A percentile compares a stretch with the other conserved stretches of the same genome.
Evolutionary conservation across 129 eudicot genomes (phyloP).

Genomic region (Flaveria linearis): DNA sequence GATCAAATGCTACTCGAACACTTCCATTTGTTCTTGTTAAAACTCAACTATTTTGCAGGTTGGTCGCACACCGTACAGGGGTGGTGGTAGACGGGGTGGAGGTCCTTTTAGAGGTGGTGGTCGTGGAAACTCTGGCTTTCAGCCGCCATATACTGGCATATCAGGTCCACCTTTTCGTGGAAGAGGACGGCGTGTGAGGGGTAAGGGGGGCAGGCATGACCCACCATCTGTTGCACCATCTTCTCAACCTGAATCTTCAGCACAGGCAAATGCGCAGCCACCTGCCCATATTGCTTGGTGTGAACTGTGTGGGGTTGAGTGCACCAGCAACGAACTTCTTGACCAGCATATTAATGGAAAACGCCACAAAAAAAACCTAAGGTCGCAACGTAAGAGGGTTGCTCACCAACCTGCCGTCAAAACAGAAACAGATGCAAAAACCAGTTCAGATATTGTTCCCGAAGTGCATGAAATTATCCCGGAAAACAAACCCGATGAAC

Average conservation of each 20-base stretch:
- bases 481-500: constrained; percentile 27
- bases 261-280: constrained; percentile 25
- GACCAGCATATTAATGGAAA: constrained; percentile 54
- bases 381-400: constrained; percentile 19
- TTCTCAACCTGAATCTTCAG: constrained; percentile 38
- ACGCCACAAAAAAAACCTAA: constrained; percentile 48
- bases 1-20: neutral
- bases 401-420: constrained; percentile 19
- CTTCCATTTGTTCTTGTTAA: constrained; percentile 6
- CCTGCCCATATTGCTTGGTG: constrained; percentile 43
- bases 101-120: constrained; percentile 41
- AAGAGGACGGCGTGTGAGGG: constrained; percentile 44
- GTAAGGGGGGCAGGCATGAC: constrained; percentile 28
- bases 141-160: constrained; percentile 14
- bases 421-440: constrained; percentile 12
- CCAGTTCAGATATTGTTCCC: constrained; percentile 12
- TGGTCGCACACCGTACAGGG: constrained; percentile 37
- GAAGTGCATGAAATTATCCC: constrained; percentile 18
- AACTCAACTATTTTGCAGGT: constrained; percentile 35
- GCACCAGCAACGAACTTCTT: constrained; percentile 50
- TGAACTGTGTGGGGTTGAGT: constrained; percentile 54
- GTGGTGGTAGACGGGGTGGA: constrained; percentile 47
- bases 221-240: constrained; percentile 34
- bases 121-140: constrained; percentile 35
- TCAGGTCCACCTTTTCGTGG: constrained; percentile 30